phyloP scores from a whole-genome alignment of 1,284 basidiomycete genomes.

The Somion occarium region DNA sequence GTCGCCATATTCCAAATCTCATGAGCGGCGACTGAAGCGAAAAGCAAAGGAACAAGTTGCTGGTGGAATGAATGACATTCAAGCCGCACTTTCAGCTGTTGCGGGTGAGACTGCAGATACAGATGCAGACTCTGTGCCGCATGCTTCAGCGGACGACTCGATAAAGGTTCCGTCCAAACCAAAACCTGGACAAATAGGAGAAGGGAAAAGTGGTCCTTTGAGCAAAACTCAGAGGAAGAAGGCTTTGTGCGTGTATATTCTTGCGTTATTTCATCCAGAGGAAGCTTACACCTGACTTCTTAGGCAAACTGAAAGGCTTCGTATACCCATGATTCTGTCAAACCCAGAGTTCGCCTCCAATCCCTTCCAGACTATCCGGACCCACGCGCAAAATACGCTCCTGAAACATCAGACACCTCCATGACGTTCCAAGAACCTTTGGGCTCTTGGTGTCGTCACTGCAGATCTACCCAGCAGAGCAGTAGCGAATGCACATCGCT shows the following conservation, averaged over 20 bases:
- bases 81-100: conserved; percentile 49
- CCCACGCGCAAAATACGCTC: conserved; percentile 77
- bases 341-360: conserved; percentile 63
- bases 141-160: conserved; percentile 13
- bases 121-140: conserved; percentile 14
- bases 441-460: no score
- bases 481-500: no score
- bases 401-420: conserved; percentile 39
- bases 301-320: conserved; percentile 63
- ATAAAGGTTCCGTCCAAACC: conserved; percentile 15
- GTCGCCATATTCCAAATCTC: conserved; percentile 72
- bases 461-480: no score
- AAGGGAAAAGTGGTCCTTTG: conserved; percentile 58
- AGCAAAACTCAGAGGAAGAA: conserved; percentile 63
- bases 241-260: conserved; percentile 54
- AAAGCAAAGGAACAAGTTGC: conserved; percentile 68
- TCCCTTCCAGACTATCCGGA: conserved; percentile 76
- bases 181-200: conserved; percentile 55
- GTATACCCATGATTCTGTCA: conserved; percentile 67
- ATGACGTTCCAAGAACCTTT: conserved; percentile 4
- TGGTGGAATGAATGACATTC: conserved; percentile 55
- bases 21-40: conserved; percentile 64
- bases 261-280: neutral
- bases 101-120: conserved; percentile 21
- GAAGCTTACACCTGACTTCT: no score